Evolutionary conservation across 2,329 filamentous ascomycete genomes (phyloP).

Genomic region (Epichloe festucae): DNA sequence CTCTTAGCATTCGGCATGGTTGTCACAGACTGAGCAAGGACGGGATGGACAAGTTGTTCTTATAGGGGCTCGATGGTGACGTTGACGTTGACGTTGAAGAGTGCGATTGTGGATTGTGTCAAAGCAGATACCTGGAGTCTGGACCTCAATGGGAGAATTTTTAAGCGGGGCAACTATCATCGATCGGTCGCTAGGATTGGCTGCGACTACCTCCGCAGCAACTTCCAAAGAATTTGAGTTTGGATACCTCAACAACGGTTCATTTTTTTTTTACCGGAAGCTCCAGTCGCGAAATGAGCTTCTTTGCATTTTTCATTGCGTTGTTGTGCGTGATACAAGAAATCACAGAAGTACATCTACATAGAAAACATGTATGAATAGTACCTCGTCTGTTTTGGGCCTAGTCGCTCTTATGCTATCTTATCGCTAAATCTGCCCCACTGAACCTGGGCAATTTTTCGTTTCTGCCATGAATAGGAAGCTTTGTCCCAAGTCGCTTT

Average conservation of each 20-base stretch:
- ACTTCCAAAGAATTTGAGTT: no score
- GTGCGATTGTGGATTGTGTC: no score
- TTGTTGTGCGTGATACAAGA: no score
- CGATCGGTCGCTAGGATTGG: constrained; percentile 1
- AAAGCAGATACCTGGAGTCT: neutral
- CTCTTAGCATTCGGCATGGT: constrained; percentile 26
- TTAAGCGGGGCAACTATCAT: constrained; percentile 19
- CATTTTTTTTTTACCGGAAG: no score
- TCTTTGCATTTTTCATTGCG: no score
- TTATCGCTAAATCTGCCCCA: constrained; percentile 19
- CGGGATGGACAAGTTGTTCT: neutral
- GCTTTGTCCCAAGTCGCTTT: neutral
- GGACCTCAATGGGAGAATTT: constrained; percentile 10
- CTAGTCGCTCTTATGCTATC: neutral
- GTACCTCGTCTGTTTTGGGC: no score
- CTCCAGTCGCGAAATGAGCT: no score
- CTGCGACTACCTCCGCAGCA: neutral
- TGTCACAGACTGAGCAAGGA: no score
- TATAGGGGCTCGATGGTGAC: neutral
- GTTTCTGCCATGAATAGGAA: neutral
- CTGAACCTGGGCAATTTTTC: constrained; percentile 17
- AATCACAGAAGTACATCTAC: no score
- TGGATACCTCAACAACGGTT: no score
- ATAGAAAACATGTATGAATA: no score
- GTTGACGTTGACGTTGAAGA: neutral